phyloP scores from a whole-genome alignment of 2,329 filamentous ascomycete species.

The Claviceps fusiformis region DNA sequence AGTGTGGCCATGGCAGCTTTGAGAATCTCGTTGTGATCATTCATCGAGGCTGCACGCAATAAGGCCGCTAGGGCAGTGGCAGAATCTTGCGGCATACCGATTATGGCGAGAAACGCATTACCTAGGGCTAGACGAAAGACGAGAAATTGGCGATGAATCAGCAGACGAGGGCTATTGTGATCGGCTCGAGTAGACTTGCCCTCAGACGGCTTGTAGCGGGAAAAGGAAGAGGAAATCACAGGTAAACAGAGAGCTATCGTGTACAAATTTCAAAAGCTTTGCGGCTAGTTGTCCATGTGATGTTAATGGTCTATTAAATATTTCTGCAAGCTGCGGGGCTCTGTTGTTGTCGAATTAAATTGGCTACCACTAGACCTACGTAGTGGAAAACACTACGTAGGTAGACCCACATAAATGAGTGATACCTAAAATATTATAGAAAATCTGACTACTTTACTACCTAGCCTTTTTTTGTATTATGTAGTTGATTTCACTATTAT shows the following conservation, averaged over 20 bases:
- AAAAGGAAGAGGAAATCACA: background rate
- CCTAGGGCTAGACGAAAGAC: background rate
- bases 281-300: too few species aligned
- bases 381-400: too few species aligned
- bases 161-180: background rate
- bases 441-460: too few species aligned
- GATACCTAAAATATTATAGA: too few species aligned
- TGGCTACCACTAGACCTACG: too few species aligned
- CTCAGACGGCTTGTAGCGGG: background rate
- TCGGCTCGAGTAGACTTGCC: background rate
- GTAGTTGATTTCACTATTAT: too few species aligned
- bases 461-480: too few species aligned
- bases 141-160: background rate
- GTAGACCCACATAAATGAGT: too few species aligned
- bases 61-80: slow-evolving; percentile 38
- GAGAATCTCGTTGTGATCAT: slow-evolving; percentile 64
- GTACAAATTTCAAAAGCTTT: background rate
- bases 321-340: too few species aligned
- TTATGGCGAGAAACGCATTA: background rate
- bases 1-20: slow-evolving; percentile 47
- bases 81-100: slow-evolving; percentile 30
- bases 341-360: too few species aligned
- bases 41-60: slow-evolving; percentile 40
- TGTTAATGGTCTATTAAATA: too few species aligned
- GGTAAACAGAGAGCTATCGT: background rate